Evolutionary conservation across 208 protist genomes (phyloP).

Genomic region (Leishmania tropica): DNA sequence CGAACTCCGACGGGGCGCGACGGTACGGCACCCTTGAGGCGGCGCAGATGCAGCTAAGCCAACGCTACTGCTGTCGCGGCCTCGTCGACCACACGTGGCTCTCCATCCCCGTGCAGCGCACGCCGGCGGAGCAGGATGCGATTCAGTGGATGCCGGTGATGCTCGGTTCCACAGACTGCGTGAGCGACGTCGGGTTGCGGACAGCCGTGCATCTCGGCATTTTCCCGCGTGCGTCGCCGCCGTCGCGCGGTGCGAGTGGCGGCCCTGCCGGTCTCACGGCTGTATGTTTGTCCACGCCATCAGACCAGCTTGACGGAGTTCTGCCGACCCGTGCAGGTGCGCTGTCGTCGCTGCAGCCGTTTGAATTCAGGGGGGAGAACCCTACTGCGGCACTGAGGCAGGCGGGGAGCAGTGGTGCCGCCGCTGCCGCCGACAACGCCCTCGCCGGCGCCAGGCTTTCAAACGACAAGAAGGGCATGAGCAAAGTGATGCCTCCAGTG

Average conservation of each 20-base stretch:
- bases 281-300: not conserved
- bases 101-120: conserved; percentile 55
- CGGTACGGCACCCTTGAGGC: not conserved
- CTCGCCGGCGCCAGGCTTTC: not conserved
- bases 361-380: not conserved
- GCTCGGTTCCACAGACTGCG: conserved; percentile 66
- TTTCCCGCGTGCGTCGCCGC: conserved; percentile 33
- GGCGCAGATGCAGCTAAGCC: conserved; percentile 13
- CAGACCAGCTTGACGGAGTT: conserved; percentile 3
- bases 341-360: conserved; percentile 23
- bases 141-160: conserved; percentile 77
- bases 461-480: not conserved
- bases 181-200: conserved; percentile 66
- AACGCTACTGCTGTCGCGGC: conserved; percentile 44
- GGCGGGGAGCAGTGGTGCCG: not conserved
- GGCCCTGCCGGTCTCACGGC: not conserved
- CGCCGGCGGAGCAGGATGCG: conserved; percentile 51
- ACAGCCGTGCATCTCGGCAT: conserved; percentile 73
- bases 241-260: not conserved
- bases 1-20: not conserved
- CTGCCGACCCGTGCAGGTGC: conserved; percentile 35
- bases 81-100: conserved; percentile 78
- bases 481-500: not conserved
- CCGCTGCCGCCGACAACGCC: not conserved
- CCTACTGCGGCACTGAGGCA: not conserved